phyloP scores from a whole-genome alignment of 192 early-diverging fungal species.

The Backusella sp. region DNA sequence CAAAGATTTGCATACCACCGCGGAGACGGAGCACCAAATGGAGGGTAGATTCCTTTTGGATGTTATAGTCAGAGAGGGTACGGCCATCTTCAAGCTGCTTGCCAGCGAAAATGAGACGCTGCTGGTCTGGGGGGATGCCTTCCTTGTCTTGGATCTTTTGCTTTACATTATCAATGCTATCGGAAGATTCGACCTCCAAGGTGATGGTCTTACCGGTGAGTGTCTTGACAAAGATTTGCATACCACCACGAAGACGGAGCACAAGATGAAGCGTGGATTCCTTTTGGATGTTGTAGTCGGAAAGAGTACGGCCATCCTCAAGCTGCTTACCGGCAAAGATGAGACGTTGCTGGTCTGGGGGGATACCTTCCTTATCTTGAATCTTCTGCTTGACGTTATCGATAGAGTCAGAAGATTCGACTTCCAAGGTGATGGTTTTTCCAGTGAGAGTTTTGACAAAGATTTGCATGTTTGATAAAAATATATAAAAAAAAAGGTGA shows the following conservation, averaged over 20 bases:
- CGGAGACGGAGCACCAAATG: slow-evolving; percentile 79
- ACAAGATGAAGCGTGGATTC: slow-evolving; percentile 34
- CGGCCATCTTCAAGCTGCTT: slow-evolving; percentile 84
- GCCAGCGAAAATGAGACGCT: slow-evolving; percentile 79
- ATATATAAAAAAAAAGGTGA: not conserved
- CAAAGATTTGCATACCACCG: slow-evolving; percentile 58
- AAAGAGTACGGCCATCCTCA: slow-evolving; percentile 64
- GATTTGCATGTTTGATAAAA: slow-evolving; percentile 39
- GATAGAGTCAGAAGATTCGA: slow-evolving; percentile 74
- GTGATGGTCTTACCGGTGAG: slow-evolving; percentile 98
- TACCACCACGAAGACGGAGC: no score
- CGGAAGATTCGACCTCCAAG: slow-evolving; percentile 79
- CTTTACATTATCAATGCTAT: slow-evolving; percentile 80
- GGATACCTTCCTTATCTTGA: slow-evolving; percentile 92
- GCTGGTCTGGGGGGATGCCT: slow-evolving; percentile 84
- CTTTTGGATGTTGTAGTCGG: slow-evolving; percentile 73
- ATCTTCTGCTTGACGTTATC: slow-evolving; percentile 89
- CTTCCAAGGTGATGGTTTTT: slow-evolving; percentile 95
- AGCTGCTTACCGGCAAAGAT: slow-evolving; percentile 80
- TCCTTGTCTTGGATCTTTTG: slow-evolving; percentile 86
- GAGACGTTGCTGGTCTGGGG: slow-evolving; percentile 76
- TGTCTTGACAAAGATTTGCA: slow-evolving; percentile 16
- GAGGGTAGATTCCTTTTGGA: slow-evolving; percentile 83
- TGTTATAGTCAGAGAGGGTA: slow-evolving; percentile 74
- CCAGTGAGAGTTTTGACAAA: slow-evolving; percentile 86